Conservation (phyloP, 2,329 filamentous ascomycete species). For the Beauveria brongniartii region DNA sequence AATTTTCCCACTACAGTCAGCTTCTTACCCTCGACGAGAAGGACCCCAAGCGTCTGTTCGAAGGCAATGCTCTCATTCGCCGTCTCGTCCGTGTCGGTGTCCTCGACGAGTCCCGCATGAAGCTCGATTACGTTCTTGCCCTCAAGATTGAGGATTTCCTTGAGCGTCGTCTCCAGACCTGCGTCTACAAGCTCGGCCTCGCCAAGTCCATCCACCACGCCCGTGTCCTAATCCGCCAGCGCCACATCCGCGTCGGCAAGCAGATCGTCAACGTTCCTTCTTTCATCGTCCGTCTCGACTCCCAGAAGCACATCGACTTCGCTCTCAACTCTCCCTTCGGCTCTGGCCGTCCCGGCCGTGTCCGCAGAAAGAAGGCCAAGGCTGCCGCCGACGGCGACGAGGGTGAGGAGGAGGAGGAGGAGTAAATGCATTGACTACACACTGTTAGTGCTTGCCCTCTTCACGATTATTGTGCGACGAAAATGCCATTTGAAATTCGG, state of each 20-base stretch:
- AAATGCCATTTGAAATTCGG: conserved; percentile 29
- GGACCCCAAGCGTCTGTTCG: conserved; percentile 99
- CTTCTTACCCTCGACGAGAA: conserved; percentile 99
- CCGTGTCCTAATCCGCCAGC: conserved; percentile 98
- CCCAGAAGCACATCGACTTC: conserved; percentile 99
- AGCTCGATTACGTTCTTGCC: conserved; percentile 99
- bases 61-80: conserved; percentile 99
- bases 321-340: conserved; percentile 95
- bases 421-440: conserved; percentile 39
- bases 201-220: conserved; percentile 99
- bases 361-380: conserved; percentile 99
- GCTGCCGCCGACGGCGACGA: conserved; percentile 80
- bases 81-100: conserved; percentile 99
- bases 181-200: conserved; percentile 99
- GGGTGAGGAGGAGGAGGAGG: conserved; percentile 79
- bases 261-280: conserved; percentile 99
- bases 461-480: conserved; percentile 22
- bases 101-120: conserved; percentile 99
- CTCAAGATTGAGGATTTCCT: conserved; percentile 99
- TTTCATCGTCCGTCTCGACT: conserved; percentile 99
- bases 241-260: conserved; percentile 99
- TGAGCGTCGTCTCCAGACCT: conserved; percentile 99
- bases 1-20: conserved; percentile 56
- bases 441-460: conserved; percentile 23
- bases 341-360: conserved; percentile 93